Base-by-base conservation (phyloP, 176 grass and related monocot genomes). In the Tillandsia fasciculata region DNA sequence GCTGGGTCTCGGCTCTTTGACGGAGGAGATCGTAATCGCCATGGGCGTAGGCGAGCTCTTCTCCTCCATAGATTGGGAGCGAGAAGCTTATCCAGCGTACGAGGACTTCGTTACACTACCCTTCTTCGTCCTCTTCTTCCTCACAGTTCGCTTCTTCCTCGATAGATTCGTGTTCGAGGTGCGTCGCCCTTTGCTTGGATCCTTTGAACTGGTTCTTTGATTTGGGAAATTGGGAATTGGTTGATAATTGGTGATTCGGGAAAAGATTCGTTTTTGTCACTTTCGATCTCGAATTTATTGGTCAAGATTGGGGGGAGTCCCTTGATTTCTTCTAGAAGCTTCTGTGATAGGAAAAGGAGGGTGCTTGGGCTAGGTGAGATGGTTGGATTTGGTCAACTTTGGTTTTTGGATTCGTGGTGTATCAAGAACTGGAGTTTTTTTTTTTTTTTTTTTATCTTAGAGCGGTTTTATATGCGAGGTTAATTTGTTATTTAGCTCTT, bases 101-200 rank as follows among this genome's bases (percentile, higher is more conserved):
- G 52, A 80, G 22, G 88, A 96, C 80, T 96, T 87, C 78, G 64
- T 51, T 26, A 83, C 81, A 17, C 92, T 96, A 52, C 92, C 92
- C 2, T 81, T 96, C 50, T 83, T 96, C 64, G 81, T 82, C 59
- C 68, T 87, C 65, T 96, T 91, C 92, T 96, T 96, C 81, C 88
- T 81, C 12, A 80, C 85, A 23, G 52, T 91, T 51, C 81, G 92
- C 50, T 96, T 86, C 83, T 80, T 96, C 77, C 88, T 96, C 51
- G 92, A 91, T 83, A 80, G 83, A 49, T 78, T 91, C 69, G 76
- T 91, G 47, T 89, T 96, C 74, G 86, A 96, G 88, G 92, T 96
- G 79, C 72, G 22, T 51, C 4, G 5, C 15, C 14, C 0, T 48
- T 59, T 29, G 2, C 14, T 33, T 10, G 13, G 53, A 29, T 64